Base-by-base conservation (phyloP, 176 grass and related monocot genomes). In the Poa pratensis region DNA sequence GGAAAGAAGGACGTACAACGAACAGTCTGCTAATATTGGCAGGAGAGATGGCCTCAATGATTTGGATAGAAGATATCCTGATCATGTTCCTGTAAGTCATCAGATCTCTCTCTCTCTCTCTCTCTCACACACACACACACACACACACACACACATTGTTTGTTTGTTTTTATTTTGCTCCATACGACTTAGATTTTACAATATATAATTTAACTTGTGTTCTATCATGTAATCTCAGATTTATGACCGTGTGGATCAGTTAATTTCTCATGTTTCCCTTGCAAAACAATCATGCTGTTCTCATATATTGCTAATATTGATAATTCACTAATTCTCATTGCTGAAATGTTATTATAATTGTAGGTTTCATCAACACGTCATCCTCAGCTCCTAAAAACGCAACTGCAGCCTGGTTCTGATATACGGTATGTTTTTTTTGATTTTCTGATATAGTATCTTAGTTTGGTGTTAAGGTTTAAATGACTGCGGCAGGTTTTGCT, bases 311-410 rank as follows among this genome's bases (percentile, higher is more conserved):
- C 39, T 57, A 22, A 23, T 42, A 23, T 43, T 70, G 19, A 42
- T 53, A 77, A 61, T 26, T 74, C 24, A 16, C 16, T 26, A 27
- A 28, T 46, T 70, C 17, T 54, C 22, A 46, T 69, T 20, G 51
- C 23, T 66, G 48, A 53, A 35, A 55, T 79, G 18, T 34, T 43
- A 19, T 35, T 58, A 35, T 57, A 10, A 28, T 79, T 27, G 30
- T 82, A 94, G 92, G 82, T 55, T 61, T 76, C 84, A 87, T 73
- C 84, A 30, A 26, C 90, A 58, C 86, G 71, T 15, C 89, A 91
- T 59, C 87, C 82, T 54, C 92, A 94, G 52, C 77, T 89, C 67
- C 43, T 99, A 80, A 99, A 99, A 96, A 34, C 82, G 51, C 97
- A 89, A 77, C 63, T 91, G 73, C 88, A 91, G 57, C 77, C 86